Evolutionary conservation across 495 filamentous ascomycete species (phyloP).

Genomic region (Lasiosphaeria miniovina): DNA sequence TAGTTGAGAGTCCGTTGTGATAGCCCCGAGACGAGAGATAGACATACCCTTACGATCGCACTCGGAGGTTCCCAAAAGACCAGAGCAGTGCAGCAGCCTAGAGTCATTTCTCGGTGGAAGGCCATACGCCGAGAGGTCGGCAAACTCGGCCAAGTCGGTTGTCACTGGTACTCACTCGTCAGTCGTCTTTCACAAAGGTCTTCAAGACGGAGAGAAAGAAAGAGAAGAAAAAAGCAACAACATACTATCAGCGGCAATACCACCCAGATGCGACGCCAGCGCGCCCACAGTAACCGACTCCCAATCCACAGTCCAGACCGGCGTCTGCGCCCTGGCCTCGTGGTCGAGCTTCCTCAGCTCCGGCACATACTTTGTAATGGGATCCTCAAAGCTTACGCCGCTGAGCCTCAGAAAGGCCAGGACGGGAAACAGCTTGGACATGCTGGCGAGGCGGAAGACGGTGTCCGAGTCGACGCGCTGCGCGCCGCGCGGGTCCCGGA

Average conservation of each 20-base stretch:
- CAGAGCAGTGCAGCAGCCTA: constrained; percentile 31
- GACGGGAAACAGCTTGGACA: constrained; percentile 51
- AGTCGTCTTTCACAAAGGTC: neutral
- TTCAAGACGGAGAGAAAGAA: no score
- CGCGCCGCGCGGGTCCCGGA: constrained; percentile 26
- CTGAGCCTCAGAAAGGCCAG: constrained; percentile 40
- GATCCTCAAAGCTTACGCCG: constrained; percentile 41
- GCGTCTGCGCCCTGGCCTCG: constrained; percentile 24
- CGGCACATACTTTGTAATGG: constrained; percentile 46
- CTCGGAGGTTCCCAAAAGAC: constrained; percentile 26
- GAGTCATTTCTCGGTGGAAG: constrained; percentile 27
- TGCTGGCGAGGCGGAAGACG: constrained; percentile 51
- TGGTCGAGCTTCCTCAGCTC: constrained; percentile 30
- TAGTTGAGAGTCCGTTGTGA: neutral
- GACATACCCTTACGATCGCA: constrained; percentile 20
- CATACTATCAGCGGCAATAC: constrained; percentile 36
- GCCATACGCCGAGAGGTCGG: constrained; percentile 29
- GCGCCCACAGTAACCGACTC: constrained; percentile 37
- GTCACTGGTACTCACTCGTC: constrained; percentile 23
- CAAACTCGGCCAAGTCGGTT: constrained; percentile 26
- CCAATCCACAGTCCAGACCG: constrained; percentile 35
- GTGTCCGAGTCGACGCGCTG: constrained; percentile 40
- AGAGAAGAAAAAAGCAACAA: neutral
- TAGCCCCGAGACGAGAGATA: neutral
- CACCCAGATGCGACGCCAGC: constrained; percentile 36